phyloP scores from a whole-genome alignment of 2,329 filamentous ascomycete genomes.

The Fusarium nematophilum region DNA sequence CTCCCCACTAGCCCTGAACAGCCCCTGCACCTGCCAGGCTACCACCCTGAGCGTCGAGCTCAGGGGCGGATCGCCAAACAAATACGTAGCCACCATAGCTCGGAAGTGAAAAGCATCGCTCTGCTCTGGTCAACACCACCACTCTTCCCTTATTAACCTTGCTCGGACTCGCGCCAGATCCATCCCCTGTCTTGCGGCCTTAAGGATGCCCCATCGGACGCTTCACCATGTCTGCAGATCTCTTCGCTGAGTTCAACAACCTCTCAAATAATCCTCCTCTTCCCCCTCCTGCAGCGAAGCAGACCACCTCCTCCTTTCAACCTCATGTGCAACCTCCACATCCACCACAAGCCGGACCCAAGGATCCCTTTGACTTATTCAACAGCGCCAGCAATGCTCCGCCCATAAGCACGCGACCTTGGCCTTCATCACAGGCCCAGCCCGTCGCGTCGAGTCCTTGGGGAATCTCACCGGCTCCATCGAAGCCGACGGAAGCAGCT shows the following conservation, averaged over 20 bases:
- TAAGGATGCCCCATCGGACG: constrained; percentile 27
- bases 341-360: constrained; percentile 28
- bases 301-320: constrained; percentile 20
- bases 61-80: constrained; percentile 31
- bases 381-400: constrained; percentile 28
- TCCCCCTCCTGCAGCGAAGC: constrained; percentile 36
- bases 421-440: constrained; percentile 47
- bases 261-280: constrained; percentile 53
- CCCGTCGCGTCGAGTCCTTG: constrained; percentile 32
- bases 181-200: constrained; percentile 13
- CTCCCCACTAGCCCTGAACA: constrained; percentile 6
- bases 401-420: constrained; percentile 41
- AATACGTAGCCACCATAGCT: constrained; percentile 8
- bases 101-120: constrained; percentile 4
- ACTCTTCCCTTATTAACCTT: background rate
- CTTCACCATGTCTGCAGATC: constrained; percentile 70
- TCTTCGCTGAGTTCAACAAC: constrained; percentile 72
- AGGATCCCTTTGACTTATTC: constrained; percentile 45
- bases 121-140: constrained; percentile 9
- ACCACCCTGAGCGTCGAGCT: constrained; percentile 2
- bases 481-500: constrained; percentile 33
- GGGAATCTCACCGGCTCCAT: constrained; percentile 25
- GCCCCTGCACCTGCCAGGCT: constrained; percentile 8
- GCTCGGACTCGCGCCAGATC: background rate
- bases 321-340: constrained; percentile 20